Evolutionary conservation across 2,329 filamentous ascomycete species (phyloP).

Genomic region (Cytospora piceae): DNA sequence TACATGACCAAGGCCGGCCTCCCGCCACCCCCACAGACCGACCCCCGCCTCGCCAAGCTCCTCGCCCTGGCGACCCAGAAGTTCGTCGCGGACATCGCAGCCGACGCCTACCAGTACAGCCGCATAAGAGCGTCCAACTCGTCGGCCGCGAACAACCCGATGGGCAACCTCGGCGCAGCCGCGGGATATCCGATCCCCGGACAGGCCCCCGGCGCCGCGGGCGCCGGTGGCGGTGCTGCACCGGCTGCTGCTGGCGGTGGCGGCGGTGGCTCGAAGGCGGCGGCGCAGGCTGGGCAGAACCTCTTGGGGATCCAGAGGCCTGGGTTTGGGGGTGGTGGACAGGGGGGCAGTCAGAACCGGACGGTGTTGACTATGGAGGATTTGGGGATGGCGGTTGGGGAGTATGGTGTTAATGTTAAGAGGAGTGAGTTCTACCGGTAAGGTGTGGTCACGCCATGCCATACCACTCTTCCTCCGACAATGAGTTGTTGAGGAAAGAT

Average conservation of each 20-base stretch:
- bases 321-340: conserved; percentile 84
- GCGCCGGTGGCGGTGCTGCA: conserved; percentile 34
- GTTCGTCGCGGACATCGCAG: conserved; percentile 96
- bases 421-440: conserved; percentile 94
- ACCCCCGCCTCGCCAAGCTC: conserved; percentile 86
- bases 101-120: conserved; percentile 96
- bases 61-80: conserved; percentile 98
- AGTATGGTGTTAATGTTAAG: conserved; percentile 98
- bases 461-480: not conserved
- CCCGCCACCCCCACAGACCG: conserved; percentile 87
- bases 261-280: conserved; percentile 49
- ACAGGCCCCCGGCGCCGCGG: conserved; percentile 52
- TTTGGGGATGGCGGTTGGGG: conserved; percentile 93
- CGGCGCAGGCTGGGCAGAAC: conserved; percentile 26
- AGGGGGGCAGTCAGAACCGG: conserved; percentile 84
- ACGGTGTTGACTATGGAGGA: conserved; percentile 99
- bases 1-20: conserved; percentile 96
- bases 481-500: not conserved
- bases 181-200: conserved; percentile 70
- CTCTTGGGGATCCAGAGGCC: conserved; percentile 75
- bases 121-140: conserved; percentile 93
- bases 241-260: conserved; percentile 40
- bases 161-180: conserved; percentile 80
- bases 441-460: conserved; percentile 20
- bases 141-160: conserved; percentile 83